Base-by-base conservation (phyloP, 148 eudicot genomes). In the Cornus suecica region DNA sequence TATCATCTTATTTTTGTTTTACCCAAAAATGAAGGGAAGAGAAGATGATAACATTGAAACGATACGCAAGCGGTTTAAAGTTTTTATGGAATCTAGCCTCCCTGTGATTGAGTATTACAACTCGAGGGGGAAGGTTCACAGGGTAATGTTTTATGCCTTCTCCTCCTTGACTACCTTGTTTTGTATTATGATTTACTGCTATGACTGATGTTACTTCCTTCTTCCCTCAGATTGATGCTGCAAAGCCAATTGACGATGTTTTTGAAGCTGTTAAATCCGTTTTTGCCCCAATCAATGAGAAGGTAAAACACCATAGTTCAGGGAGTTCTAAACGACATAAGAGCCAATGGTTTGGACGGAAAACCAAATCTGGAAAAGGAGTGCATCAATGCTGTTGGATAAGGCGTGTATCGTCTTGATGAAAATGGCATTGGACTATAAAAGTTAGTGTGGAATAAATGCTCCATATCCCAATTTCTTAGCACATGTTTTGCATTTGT, bases 31-130 rank as follows among this genome's bases (percentile, higher is more conserved):
- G 23, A 76, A 90, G 93, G 91, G 89, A 62, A 81, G 93, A 79
- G 89, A 81, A 72, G 91, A 90, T 72, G 93, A 90, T 75, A 90
- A 90, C 75, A 88, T 86, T 64, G 91, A 86, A 48, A 86, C 91
- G 27, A 88, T 90, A 64, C 77, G 81, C 68, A 88, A 90, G 86
- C 82, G 93, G 58, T 90, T 90, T 62, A 90, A 86, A 18, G 93
- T 90, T 69, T 90, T 77, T 65, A 74, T 81, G 78, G 91, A 90
- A 80, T 90, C 93, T 34, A 90, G 84, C 78, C 89, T 90, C 68
- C 93, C 93, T 24, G 93, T 90, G 61, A 90, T 90, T 56, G 79
- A 87, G 56, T 83, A 90, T 68, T 90, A 90, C 74, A 76, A 81
- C 60, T 61, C 88, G 32, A 84, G 86, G 74, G 91, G 87, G 66